Base-by-base conservation (phyloP, 352 stramenopile genomes). In the Phytophthora colocasiae region DNA sequence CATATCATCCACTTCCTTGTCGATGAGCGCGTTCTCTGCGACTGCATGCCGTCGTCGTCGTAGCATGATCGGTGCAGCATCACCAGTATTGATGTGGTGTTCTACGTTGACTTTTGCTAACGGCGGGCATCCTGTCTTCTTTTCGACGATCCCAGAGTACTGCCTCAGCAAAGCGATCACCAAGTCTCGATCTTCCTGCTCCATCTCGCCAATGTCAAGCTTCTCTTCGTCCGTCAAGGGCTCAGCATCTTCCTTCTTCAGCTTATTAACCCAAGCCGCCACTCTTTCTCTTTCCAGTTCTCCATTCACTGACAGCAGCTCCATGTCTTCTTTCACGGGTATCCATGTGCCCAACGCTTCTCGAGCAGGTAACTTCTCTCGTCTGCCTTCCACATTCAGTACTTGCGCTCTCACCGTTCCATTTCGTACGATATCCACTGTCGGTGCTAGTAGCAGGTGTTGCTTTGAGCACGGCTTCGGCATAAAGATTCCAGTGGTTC, bases 61-160 rank as follows among this genome's bases (percentile, higher is more conserved):
- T 15, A 58, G 41, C 34, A 52, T 43, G 9, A 73, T 73, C 14
- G 63, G 69, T 14, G 48, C 50, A 0, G 53, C 34, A 2, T 51
- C 14, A 14, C 55, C 53, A 0, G 63, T 77, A 9, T 64, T 43
- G 46, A 77, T 77, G 55, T 68, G 43, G 26, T 68, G 67, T 9
- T 55, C 39, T 6, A 58, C 51, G 6, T 6, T 19, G 8, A 50
- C 5, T n/a, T 51, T 50, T 4, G 39, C 40, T 29, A 44, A 14
- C 15, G 40, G 52, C 4, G 52, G 19, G 19, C 19, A 19, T 19
- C 19, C 19, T 19, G 19, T 19, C 19, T 19, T 19, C 19, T 19
- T 19, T 19, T 19, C 19, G 19, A 19, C 19, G 19, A 19, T 19
- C 19, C 19, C 19, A 19, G 19, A 19, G 19, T 19, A 19, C 19